A percentile compares a stretch with the other conserved stretches of the same genome.
These are phyloP conservation scores for Trichoderma gamsii DNA, from an alignment of 495 filamentous ascomycete genomes.

Conservation along the genomic window DNA sequence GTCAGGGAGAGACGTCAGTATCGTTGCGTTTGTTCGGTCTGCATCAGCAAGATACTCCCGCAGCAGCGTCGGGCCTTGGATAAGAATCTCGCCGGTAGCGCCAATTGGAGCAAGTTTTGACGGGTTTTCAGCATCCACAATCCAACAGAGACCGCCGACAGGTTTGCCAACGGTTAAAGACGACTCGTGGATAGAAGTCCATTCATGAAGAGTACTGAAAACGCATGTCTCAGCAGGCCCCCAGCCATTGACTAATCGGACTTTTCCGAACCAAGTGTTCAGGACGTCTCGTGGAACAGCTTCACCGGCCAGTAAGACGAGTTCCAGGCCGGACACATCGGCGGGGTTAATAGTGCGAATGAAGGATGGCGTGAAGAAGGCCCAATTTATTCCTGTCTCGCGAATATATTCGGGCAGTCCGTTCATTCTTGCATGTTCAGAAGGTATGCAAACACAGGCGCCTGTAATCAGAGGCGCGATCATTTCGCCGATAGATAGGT, in stretches of 20 bases:
- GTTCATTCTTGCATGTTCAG: conserved; percentile 32
- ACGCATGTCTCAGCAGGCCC: not conserved
- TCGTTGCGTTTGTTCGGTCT: conserved; percentile 25
- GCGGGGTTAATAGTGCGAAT: conserved; percentile 38
- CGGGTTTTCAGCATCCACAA: conserved; percentile 23
- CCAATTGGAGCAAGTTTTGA: conserved; percentile 39
- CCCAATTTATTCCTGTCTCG: conserved; percentile 45
- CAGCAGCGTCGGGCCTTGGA: conserved; percentile 28
- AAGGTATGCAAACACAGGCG: conserved; percentile 47
- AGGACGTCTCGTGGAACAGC: conserved; percentile 18
- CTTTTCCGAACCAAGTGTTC: conserved; percentile 28
- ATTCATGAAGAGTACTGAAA: conserved; percentile 1
- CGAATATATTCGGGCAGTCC: conserved; percentile 35
- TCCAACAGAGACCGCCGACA: not conserved
- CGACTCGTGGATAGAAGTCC: not conserved
- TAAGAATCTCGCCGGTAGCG: conserved; percentile 40
- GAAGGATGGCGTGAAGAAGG: conserved; percentile 41
- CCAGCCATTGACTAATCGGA: not conserved
- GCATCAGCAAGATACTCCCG: conserved; percentile 34
- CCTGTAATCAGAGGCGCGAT: conserved; percentile 56
- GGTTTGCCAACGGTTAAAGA: not conserved
- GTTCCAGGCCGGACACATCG: conserved; percentile 32
- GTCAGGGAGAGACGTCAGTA: conserved; percentile 33
- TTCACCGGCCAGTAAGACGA: conserved; percentile 31
- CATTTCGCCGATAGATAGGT: conserved; percentile 59